These are phyloP conservation scores for Neodidymelliopsis sp. DNA, from an alignment of 2,329 filamentous ascomycete species.

Conservation along the genomic window DNA sequence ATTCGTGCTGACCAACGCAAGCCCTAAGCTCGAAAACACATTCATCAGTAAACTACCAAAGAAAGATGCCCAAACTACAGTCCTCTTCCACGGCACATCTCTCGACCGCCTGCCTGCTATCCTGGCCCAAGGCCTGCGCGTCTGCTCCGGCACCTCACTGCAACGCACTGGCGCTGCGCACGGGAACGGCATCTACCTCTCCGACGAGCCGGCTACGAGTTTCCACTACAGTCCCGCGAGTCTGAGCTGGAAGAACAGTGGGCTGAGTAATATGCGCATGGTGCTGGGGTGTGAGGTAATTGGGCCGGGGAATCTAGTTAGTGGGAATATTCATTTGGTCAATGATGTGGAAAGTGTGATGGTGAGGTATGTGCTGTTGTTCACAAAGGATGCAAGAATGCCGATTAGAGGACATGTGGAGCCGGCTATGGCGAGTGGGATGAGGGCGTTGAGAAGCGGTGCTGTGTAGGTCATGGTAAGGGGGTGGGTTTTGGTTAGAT, in stretches of 20 bases:
- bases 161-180: slow-evolving; percentile 42
- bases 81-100: slow-evolving; percentile 46
- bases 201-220: slow-evolving; percentile 38
- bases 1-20: slow-evolving; percentile 42
- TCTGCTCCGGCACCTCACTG: slow-evolving; percentile 38
- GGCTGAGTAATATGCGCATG: slow-evolving; percentile 37
- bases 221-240: slow-evolving; percentile 31
- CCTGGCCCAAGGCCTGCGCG: slow-evolving; percentile 36
- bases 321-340: slow-evolving; percentile 36
- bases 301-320: slow-evolving; percentile 25
- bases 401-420: slow-evolving; percentile 33
- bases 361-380: slow-evolving; percentile 46
- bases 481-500: not conserved
- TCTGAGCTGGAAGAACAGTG: slow-evolving; percentile 36
- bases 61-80: slow-evolving; percentile 21
- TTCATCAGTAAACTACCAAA: slow-evolving; percentile 26
- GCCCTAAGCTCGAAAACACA: slow-evolving; percentile 32
- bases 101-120: slow-evolving; percentile 44
- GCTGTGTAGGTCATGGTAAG: slow-evolving; percentile 6
- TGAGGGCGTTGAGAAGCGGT: slow-evolving; percentile 28
- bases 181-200: slow-evolving; percentile 45
- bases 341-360: slow-evolving; percentile 38
- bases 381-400: slow-evolving; percentile 19
- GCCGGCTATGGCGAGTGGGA: slow-evolving; percentile 32
- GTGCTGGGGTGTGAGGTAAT: slow-evolving; percentile 42